Evolutionary conservation across 257 asterid species (phyloP), one percentile per base, ranked within the genome.

Genomic region (Linaria vulgaris): DNA sequence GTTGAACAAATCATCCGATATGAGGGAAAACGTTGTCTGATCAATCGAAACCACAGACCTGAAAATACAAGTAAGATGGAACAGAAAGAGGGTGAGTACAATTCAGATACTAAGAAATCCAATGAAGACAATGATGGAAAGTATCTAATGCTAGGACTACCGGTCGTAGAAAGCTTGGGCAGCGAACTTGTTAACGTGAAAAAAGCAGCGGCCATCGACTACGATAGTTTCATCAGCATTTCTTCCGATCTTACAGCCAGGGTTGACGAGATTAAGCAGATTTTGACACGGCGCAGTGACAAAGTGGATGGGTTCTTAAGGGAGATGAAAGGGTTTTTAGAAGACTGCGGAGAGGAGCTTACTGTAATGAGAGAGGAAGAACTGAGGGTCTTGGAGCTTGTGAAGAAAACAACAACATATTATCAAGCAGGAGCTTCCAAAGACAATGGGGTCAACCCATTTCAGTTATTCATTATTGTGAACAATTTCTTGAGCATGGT

Each of bases 1-100:
- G 91, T 91, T 5, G 96, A 91, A 48, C 97, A 91, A 69, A 95
- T 91, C 9, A 68, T 75, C 12, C 70, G 78, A 3, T 78, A 95
- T 2, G 94, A 91, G 74, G 97, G 95, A 27, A 79, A 78, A 72
- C 89, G 89, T 0, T 30, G 71, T 5, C 38, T 48, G 38, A 69
- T 37, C 61, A 64, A 60, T 46, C 71, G 41, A 47, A 67, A 59
- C 37, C 23, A 4, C n/a, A 61, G 11, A 56, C 17, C 24, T 20
- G 68, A 69, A 2, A 22, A 27, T 31, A 41, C 21, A 8, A 63
- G 34, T 34, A 44, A 52, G 13, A 15, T 6, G 34, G 55, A 47
- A 38, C 53, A 43, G 61, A 57, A 47, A 14, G 49, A 50, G 0
- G 41, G 6, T 15, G 56, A 59, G 11, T 69, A 51, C 50, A 16